Base-by-base conservation (phyloP, 2,329 filamentous ascomycete genomes). In the Whalleya microplaca region DNA sequence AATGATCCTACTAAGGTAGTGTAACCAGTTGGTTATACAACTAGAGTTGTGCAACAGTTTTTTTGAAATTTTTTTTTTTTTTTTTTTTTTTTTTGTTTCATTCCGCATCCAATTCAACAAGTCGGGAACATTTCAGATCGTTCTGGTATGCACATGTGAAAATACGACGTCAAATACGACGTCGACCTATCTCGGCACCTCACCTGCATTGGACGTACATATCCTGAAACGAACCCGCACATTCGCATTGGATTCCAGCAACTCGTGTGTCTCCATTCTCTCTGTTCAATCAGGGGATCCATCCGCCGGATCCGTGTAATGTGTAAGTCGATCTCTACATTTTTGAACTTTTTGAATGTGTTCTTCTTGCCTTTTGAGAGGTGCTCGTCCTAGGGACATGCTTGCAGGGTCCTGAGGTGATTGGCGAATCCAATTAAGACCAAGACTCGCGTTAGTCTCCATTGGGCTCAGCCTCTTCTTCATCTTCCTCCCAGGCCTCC, bases 141-240 rank as follows among this genome's bases (percentile, higher is more conserved):
- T 27, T 27, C 23, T 27, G 4, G 4, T 27, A 9, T 27, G 23
- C 9, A 27, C 23, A 27, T 27, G 23, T 27, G n/a, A n/a, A n/a
- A n/a, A n/a, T 29, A 29, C 27, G 27, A 29, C 27, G 27, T 29
- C 40, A 41, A 56, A 55, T 60, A 44, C 42, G 41, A 51, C 21
- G 48, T 41, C 43, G 53, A 58, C 52, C 3, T 37, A 37, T 37
- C 14, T 16, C 32, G 4, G 14, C 32, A 14, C 14, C 32, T 16
- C 18, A 19, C 27, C 53, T 41, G 21, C 42, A 55, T 47, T 48
- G 32, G 27, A 55, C 52, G 43, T 53, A 54, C 60, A 58, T 51
- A 62, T 53, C 52, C 58, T 58, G 60, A 62, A 62, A 62, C 60
- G 37, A 48, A 42, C 12, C 41, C 45, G 57, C 47, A 53, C 53